Percentiles rank a stretch among this genome's conserved stretches.
Evolutionary conservation across 305 asterid species (phyloP).

Genomic region (Lippia alba): DNA sequence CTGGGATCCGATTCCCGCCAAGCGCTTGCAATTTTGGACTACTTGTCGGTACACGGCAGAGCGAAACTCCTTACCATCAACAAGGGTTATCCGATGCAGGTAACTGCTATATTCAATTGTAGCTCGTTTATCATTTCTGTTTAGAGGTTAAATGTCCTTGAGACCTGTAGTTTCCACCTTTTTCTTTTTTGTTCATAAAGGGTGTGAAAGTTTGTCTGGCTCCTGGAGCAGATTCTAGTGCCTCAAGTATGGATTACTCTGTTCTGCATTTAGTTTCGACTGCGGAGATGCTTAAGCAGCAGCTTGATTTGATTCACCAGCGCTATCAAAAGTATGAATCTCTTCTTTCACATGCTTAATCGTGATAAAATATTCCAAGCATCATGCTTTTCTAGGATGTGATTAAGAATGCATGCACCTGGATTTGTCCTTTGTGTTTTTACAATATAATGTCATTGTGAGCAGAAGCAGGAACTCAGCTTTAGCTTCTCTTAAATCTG

Average conservation of each 20-base stretch:
- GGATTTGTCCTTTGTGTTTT: not conserved
- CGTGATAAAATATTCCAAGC: constrained; percentile 11
- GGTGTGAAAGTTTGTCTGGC: constrained; percentile 84
- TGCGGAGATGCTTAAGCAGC: constrained; percentile 71
- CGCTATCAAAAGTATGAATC: constrained; percentile 61
- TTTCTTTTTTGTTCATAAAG: constrained; percentile 37
- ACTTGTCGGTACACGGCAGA: constrained; percentile 60
- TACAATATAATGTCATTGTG: constrained; percentile 8
- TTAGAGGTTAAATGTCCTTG: not conserved
- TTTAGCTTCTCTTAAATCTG: constrained; percentile 58
- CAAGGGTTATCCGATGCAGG: constrained; percentile 62
- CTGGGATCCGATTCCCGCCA: too few species aligned
- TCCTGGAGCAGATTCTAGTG: constrained; percentile 53
- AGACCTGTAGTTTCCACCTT: not conserved
- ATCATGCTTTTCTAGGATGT: too few species aligned
- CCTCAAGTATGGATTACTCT: constrained; percentile 61
- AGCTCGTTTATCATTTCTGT: not conserved
- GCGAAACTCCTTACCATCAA: constrained; percentile 53
- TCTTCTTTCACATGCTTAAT: constrained; percentile 10
- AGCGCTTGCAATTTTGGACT: constrained; percentile 64
- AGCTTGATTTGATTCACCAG: constrained; percentile 66
- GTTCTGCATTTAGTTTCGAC: constrained; percentile 77
- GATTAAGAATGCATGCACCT: not conserved
- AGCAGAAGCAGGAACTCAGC: constrained; percentile 71
- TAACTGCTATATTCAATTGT: constrained; percentile 25